Evolutionary conservation across 768 basidiomycete genomes (phyloP), one percentile per base, ranked within the genome.

Genomic region (Tylopilus sp.): DNA sequence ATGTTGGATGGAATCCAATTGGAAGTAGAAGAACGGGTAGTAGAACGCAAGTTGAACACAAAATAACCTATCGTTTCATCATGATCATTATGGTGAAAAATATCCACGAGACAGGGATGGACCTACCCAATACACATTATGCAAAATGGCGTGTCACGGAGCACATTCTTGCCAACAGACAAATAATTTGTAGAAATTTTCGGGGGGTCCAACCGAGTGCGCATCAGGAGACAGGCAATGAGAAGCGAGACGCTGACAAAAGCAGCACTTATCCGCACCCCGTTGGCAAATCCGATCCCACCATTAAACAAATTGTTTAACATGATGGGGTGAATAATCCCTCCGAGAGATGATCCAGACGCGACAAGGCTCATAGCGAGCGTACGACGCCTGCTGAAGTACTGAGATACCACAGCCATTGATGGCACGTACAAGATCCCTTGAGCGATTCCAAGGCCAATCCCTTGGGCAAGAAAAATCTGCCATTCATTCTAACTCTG

Each of bases 1-100:
- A 50, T 79, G 79, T 45, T 71, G 67, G 25, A 79, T 69, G 1
- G 81, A 73, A 49, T 78, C 75, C 12, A 82, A 62, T 55, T 85
- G 82, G 8, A 83, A 57, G 59, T 78, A 83, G 64, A 80, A 83
- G n/a, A 80, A 67, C 0, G 80, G 80, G 41, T 73, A 79, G 53
- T 73, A 81, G 23, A 79, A 59, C 2, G 75, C 77, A 2, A 62
- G 55, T 6, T 73, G 60, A 15, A 72, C 68, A 31, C 69, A 45
- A 0, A 62, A 3, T 20, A 52, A 31, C 55, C 65, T 66, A 21
- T 9, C 21, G 3, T 11, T 21, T 41, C 4, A 40, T 31, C 8
- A 35, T 5, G 3, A 23, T 50, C 18, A 8, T 1, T 39, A 28
- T 8, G 3, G 18, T 40, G 28, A 41, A 28, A 1, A 15, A 31